phyloP scores from a whole-genome alignment of 805 yeast species.

The Tetrapisispora phaffii region DNA sequence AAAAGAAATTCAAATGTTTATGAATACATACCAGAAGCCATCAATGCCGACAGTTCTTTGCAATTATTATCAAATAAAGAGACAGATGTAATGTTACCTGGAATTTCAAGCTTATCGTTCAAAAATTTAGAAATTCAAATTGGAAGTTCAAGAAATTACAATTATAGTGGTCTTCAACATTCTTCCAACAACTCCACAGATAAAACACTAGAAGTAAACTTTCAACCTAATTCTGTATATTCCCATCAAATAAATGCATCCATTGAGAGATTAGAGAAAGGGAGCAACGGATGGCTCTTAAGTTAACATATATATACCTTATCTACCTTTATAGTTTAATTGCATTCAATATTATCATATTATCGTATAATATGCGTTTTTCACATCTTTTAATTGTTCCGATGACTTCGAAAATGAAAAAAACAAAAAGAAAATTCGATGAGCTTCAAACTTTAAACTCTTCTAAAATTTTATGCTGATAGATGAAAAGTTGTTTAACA shows the following conservation, averaged over 20 bases:
- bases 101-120: background rate
- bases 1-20: background rate
- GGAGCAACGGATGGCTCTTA: slow-evolving; percentile 14
- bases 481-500: no score
- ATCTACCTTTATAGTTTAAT: background rate
- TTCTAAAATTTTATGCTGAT: no score
- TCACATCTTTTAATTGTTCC: background rate
- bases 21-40: background rate
- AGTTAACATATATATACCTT: background rate
- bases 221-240: background rate
- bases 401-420: background rate
- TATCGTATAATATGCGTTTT: background rate
- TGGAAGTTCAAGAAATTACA: background rate
- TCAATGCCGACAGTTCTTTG: no score
- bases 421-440: background rate
- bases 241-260: background rate
- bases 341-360: no score
- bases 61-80: no score
- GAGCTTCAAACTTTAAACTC: slow-evolving; percentile 2
- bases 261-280: slow-evolving; percentile 18
- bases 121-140: no score
- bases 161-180: background rate
- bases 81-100: background rate
- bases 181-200: background rate
- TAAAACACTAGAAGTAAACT: background rate